A percentile compares a stretch with the other conserved stretches of the same genome.
Evolutionary conservation across 2,329 filamentous ascomycete genomes (phyloP).

Genomic region (Emergomyces orientalis): DNA sequence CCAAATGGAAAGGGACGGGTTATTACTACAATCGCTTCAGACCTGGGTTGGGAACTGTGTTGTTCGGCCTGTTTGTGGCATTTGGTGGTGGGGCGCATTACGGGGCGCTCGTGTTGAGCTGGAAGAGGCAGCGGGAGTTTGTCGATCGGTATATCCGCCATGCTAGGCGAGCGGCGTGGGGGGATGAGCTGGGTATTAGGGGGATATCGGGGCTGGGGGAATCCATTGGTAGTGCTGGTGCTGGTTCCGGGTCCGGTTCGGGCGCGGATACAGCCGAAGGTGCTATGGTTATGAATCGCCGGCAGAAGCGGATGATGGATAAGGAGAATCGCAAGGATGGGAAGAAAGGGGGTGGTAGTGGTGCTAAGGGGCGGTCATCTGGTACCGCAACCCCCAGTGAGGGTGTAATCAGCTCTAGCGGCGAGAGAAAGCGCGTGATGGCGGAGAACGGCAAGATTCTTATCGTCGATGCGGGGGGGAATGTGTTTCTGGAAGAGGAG

Average conservation of each 20-base stretch:
- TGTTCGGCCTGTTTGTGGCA: conserved; percentile 70
- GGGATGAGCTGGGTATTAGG: conserved; percentile 59
- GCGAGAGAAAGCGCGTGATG: conserved; percentile 75
- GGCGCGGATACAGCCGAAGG: conserved; percentile 40
- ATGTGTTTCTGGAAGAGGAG: conserved; percentile 89
- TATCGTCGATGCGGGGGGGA: conserved; percentile 81
- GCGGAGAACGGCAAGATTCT: conserved; percentile 94
- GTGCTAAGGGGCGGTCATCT: conserved; percentile 29
- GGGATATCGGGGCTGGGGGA: conserved; percentile 59
- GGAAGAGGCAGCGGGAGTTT: conserved; percentile 84
- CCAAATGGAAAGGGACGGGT: conserved; percentile 89
- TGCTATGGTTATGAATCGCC: conserved; percentile 62
- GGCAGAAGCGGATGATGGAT: conserved; percentile 81
- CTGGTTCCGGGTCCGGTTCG: conserved; percentile 18
- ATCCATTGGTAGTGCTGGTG: conserved; percentile 19
- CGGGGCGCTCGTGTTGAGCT: conserved; percentile 70
- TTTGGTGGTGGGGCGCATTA: conserved; percentile 84
- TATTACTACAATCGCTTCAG: conserved; percentile 97
- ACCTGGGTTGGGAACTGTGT: conserved; percentile 76
- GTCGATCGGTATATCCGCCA: conserved; percentile 86
- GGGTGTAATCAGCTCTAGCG: conserved; percentile 52
- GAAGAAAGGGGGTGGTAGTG: no score
- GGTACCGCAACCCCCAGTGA: conserved; percentile 46
- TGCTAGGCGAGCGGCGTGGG: conserved; percentile 81
- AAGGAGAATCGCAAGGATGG: conserved; percentile 63